phyloP scores from a whole-genome alignment of 306 rosid species.

The Dalbergia cultrata region DNA sequence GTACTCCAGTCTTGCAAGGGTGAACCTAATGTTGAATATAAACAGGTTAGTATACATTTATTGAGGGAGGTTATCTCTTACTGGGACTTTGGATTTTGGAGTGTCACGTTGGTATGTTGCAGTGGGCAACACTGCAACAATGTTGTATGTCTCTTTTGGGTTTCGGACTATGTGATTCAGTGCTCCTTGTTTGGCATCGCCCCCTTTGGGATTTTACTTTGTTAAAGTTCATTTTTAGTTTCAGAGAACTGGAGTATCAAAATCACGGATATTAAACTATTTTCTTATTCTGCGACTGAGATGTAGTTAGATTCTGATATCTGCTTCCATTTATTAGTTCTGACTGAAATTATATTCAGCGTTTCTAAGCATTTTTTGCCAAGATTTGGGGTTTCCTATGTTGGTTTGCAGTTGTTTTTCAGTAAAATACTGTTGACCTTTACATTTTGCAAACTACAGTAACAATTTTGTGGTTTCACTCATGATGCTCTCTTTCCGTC shows the following conservation, averaged over 20 bases:
- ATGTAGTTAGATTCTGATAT: conserved; percentile 26
- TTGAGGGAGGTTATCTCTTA: conserved; percentile 22
- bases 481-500: not conserved
- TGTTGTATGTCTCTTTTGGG: conserved; percentile 6
- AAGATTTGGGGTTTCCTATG: conserved; percentile 16
- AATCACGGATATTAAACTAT: conserved; percentile 9
- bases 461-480: conserved; percentile 30
- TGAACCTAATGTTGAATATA: conserved; percentile 66
- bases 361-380: conserved; percentile 29
- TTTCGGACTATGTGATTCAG: conserved; percentile 12
- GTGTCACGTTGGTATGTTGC: conserved; percentile 23
- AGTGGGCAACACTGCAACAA: not conserved
- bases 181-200: conserved; percentile 13
- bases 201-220: conserved; percentile 5
- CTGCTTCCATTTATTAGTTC: not conserved
- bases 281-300: conserved; percentile 5
- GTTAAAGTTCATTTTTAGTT: conserved; percentile 9
- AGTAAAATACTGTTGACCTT: conserved; percentile 2
- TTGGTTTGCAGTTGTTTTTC: conserved; percentile 11
- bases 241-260: conserved; percentile 27
- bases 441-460: conserved; percentile 21
- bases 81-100: conserved; percentile 34
- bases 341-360: conserved; percentile 6
- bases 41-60: conserved; percentile 65
- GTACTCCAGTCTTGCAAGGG: conserved; percentile 71